phyloP scores from a whole-genome alignment of 2,329 filamentous ascomycete genomes.

The Curvularia eragrostidis region DNA sequence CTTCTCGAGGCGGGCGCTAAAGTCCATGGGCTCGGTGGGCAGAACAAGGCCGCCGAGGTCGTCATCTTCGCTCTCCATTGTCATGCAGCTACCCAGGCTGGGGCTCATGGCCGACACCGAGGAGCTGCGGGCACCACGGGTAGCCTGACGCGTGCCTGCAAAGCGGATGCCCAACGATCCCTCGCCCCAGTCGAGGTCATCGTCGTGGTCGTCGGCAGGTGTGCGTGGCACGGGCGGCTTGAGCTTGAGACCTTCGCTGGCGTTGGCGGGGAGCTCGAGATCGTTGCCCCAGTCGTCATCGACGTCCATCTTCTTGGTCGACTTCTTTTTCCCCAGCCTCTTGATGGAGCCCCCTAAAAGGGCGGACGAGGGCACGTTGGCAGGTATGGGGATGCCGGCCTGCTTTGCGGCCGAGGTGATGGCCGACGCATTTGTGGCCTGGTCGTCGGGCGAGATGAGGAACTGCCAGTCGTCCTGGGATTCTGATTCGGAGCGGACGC shows the following conservation, averaged over 20 bases:
- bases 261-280: constrained; percentile 53
- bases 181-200: constrained; percentile 91
- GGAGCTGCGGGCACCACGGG: constrained; percentile 81
- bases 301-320: constrained; percentile 53
- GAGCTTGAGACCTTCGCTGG: constrained; percentile 48
- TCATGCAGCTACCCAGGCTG: constrained; percentile 89
- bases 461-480: constrained; percentile 88
- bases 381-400: constrained; percentile 89
- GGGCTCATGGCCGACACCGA: constrained; percentile 89
- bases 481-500: constrained; percentile 79
- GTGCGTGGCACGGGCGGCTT: constrained; percentile 56
- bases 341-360: constrained; percentile 93
- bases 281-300: constrained; percentile 61
- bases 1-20: constrained; percentile 77
- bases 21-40: constrained; percentile 82
- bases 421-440: constrained; percentile 81
- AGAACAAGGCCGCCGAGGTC: constrained; percentile 87
- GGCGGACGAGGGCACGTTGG: constrained; percentile 85
- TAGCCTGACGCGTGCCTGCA: constrained; percentile 82
- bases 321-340: constrained; percentile 70
- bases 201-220: constrained; percentile 69
- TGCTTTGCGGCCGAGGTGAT: constrained; percentile 80
- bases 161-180: constrained; percentile 90
- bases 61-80: constrained; percentile 91
- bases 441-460: constrained; percentile 82